phyloP scores from a whole-genome alignment of 2,329 filamentous ascomycete genomes.

The Scytalidium sp. region DNA sequence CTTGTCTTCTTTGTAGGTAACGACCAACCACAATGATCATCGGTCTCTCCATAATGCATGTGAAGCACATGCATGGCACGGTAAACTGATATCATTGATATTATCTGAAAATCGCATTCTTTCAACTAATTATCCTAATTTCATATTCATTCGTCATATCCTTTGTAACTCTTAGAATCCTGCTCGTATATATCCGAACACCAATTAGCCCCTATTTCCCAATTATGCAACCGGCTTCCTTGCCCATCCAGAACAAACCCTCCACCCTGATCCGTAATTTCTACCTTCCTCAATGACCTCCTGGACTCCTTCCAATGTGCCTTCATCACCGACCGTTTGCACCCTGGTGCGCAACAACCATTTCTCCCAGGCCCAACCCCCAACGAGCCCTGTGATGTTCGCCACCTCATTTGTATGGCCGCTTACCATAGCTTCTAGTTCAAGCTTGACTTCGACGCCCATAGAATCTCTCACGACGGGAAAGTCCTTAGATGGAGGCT shows the following conservation, averaged over 20 bases:
- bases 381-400: slow-evolving; percentile 75
- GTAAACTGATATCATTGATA: too few relatives aligned
- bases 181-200: neutral
- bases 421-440: slow-evolving; percentile 60
- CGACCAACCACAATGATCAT: too few relatives aligned
- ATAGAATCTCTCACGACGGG: slow-evolving; percentile 29
- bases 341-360: slow-evolving; percentile 88
- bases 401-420: slow-evolving; percentile 72
- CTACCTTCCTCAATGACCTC: slow-evolving; percentile 63
- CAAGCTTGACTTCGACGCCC: slow-evolving; percentile 43
- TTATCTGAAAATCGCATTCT: too few relatives aligned
- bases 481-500: slow-evolving; percentile 38
- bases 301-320: slow-evolving; percentile 58
- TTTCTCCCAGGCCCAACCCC: slow-evolving; percentile 91
- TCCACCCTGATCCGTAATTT: slow-evolving; percentile 54
- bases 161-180: too few relatives aligned
- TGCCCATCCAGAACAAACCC: slow-evolving; percentile 61
- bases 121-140: too few relatives aligned
- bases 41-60: too few relatives aligned
- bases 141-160: too few relatives aligned
- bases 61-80: too few relatives aligned
- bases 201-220: neutral
- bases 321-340: slow-evolving; percentile 74
- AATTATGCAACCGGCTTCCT: slow-evolving; percentile 47
- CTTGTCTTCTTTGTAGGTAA: too few relatives aligned